Evolutionary conservation across 2,329 filamentous ascomycete species (phyloP).

Genomic region (Colletotrichum navitas): DNA sequence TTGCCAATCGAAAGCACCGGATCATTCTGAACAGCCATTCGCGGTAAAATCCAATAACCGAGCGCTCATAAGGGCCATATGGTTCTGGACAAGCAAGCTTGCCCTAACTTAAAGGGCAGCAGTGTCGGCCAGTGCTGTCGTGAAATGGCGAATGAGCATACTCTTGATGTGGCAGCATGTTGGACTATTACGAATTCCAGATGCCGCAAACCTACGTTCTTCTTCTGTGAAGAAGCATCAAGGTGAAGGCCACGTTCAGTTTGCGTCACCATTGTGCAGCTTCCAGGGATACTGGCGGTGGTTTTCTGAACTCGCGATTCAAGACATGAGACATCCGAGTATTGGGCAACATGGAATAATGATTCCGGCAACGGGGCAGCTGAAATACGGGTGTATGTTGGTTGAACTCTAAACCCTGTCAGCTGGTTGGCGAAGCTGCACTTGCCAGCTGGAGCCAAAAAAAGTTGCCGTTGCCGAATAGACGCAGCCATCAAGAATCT

Average conservation of each 20-base stretch:
- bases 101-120: too few species aligned
- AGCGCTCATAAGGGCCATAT: neutral
- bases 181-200: too few species aligned
- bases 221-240: neutral
- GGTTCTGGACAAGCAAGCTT: neutral
- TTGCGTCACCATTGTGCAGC: neutral
- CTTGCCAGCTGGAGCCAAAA: neutral
- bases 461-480: neutral
- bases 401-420: neutral
- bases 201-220: neutral
- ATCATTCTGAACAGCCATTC: neutral
- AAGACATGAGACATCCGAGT: too few species aligned
- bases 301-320: too few species aligned
- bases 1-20: neutral
- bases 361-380: too few species aligned
- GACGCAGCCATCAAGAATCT: neutral
- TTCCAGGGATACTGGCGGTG: too few species aligned
- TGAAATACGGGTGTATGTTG: too few species aligned
- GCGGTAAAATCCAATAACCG: too few species aligned
- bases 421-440: neutral
- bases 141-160: neutral
- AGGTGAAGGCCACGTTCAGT: neutral
- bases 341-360: too few species aligned
- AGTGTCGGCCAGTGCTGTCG: neutral
- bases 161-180: neutral